A percentile compares a stretch with the other conserved stretches of the same genome.
Conservation (phyloP, 2,329 filamentous ascomycete genomes). For the Tolypocladium capitatum region DNA sequence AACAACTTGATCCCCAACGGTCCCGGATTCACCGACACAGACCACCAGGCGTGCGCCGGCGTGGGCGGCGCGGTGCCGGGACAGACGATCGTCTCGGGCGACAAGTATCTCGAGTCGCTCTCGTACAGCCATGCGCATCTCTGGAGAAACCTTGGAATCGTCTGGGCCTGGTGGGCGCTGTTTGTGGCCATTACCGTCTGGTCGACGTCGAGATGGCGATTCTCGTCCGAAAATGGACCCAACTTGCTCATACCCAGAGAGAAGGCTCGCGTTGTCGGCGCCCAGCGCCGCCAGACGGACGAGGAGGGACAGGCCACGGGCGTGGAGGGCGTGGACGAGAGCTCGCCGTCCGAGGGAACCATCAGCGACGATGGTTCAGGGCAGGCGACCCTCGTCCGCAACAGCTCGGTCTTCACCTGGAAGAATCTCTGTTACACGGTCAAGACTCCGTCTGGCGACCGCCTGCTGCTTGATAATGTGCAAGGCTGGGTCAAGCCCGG, state of each 20-base stretch:
- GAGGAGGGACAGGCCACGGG: slow-evolving; percentile 31
- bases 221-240: slow-evolving; percentile 35
- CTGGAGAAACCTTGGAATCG: slow-evolving; percentile 48
- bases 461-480: slow-evolving; percentile 62
- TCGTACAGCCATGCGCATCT: slow-evolving; percentile 38
- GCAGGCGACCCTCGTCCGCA: slow-evolving; percentile 34
- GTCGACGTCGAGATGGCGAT: slow-evolving; percentile 43
- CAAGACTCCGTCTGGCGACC: slow-evolving; percentile 45
- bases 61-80: slow-evolving; percentile 41
- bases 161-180: slow-evolving; percentile 50
- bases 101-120: slow-evolving; percentile 42
- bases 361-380: slow-evolving; percentile 3
- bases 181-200: slow-evolving; percentile 45
- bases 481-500: slow-evolving; percentile 77
- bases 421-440: slow-evolving; percentile 60
- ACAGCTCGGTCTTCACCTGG: slow-evolving; percentile 62
- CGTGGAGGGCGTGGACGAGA: slow-evolving; percentile 6
- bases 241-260: slow-evolving; percentile 51
- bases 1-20: slow-evolving; percentile 38
- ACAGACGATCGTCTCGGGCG: slow-evolving; percentile 35
- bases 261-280: slow-evolving; percentile 25
- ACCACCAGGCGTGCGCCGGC: slow-evolving; percentile 41
- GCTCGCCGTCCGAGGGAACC: background rate
- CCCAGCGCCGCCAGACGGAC: slow-evolving; percentile 21
- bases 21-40: slow-evolving; percentile 27